These are phyloP conservation scores for Ustilago trichophora DNA, from an alignment of 1,284 basidiomycete genomes.

Conservation along the genomic window DNA sequence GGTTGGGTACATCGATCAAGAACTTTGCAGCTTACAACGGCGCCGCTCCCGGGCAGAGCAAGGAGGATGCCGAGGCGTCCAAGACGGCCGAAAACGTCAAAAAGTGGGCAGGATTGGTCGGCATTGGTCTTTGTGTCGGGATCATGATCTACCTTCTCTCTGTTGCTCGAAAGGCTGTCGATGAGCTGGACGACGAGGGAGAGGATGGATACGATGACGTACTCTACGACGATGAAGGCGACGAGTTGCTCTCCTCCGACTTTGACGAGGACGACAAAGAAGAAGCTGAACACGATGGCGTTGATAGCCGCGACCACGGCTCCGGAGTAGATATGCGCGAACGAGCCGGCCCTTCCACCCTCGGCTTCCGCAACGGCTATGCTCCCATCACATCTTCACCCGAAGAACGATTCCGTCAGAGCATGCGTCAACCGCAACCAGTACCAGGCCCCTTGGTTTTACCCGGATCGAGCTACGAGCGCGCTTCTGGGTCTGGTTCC, in stretches of 20 bases:
- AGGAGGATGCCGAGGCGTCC: conserved; percentile 42
- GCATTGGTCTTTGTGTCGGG: conserved; percentile 77
- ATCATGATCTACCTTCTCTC: conserved; percentile 81
- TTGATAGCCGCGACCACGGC: conserved; percentile 13
- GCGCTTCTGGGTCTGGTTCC: conserved; percentile 23
- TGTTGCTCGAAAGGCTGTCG: conserved; percentile 81
- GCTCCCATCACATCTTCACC: conserved; percentile 38
- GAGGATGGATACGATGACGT: conserved; percentile 30
- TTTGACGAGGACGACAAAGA: conserved; percentile 29
- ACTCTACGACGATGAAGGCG: conserved; percentile 25
- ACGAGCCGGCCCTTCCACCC: conserved; percentile 37
- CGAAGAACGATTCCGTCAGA: conserved; percentile 42
- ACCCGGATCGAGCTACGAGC: conserved; percentile 12
- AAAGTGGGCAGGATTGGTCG: conserved; percentile 75
- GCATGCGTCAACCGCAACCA: conserved; percentile 38
- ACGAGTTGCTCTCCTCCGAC: conserved; percentile 29
- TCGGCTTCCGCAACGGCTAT: conserved; percentile 47
- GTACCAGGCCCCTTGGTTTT: conserved; percentile 20
- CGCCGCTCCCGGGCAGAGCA: conserved; percentile 33
- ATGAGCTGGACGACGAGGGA: conserved; percentile 72
- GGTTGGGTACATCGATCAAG: conserved; percentile 80
- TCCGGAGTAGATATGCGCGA: conserved; percentile 43
- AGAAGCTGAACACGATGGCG: conserved; percentile 1
- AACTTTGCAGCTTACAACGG: conserved; percentile 78
- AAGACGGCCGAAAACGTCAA: conserved; percentile 70